Conservation (phyloP, 495 filamentous ascomycete genomes). For the Sphaerosporella brunnea region DNA sequence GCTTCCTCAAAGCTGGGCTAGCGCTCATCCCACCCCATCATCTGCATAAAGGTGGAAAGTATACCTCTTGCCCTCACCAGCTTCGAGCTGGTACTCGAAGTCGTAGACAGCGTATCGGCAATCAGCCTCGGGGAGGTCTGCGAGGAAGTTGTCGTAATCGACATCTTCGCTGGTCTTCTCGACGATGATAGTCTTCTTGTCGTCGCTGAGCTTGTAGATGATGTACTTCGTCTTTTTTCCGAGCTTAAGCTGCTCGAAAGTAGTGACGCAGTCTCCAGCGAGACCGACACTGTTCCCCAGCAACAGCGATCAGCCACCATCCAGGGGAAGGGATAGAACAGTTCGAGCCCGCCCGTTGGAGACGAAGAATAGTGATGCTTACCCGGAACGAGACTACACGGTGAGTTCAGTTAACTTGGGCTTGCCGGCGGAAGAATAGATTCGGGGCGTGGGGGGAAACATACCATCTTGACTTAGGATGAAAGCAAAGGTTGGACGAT, state of each 20-base stretch:
- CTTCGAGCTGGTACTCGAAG: constrained; percentile 63
- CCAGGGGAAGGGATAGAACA: background rate
- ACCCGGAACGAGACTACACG: constrained; percentile 26
- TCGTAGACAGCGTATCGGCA: constrained; percentile 82
- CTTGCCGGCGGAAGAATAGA: background rate
- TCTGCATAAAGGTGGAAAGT: constrained; percentile 10
- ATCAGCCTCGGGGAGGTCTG: constrained; percentile 11
- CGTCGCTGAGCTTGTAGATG: constrained; percentile 90
- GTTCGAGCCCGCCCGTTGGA: background rate
- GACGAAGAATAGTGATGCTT: background rate
- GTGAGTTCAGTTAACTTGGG: background rate
- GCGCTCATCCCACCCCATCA: background rate
- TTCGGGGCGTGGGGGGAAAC: background rate
- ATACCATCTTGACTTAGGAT: constrained; percentile 4
- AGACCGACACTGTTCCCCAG: constrained; percentile 49
- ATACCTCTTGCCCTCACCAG: constrained; percentile 68
- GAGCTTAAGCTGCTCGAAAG: constrained; percentile 84
- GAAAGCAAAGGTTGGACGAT: background rate
- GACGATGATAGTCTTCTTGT: constrained; percentile 78
- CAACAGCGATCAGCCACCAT: background rate
- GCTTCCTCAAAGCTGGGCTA: background rate
- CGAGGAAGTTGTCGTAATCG: constrained; percentile 23
- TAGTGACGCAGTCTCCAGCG: constrained; percentile 55
- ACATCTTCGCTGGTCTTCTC: constrained; percentile 39
- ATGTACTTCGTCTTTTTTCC: constrained; percentile 79